Percentiles rank a stretch among this genome's conserved stretches.
Conservation (phyloP, 805 yeast species). For the Ogataea ganodermae region DNA sequence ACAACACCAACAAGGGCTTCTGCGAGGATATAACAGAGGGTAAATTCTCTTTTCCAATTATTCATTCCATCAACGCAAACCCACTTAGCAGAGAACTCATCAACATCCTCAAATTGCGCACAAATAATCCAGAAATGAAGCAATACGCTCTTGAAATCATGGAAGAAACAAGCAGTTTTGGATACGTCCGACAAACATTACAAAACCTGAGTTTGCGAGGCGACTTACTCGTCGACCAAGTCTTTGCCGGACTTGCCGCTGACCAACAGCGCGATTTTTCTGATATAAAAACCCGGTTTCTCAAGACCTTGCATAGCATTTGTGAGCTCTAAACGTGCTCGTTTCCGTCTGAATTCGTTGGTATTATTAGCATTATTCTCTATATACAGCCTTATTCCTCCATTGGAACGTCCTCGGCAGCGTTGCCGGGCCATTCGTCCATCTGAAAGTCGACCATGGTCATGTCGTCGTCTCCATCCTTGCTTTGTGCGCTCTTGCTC, state of each 20-base stretch:
- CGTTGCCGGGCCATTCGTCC: neutral
- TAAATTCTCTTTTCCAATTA: slow-evolving; percentile 81
- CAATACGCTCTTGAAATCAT: slow-evolving; percentile 51
- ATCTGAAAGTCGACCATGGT: slow-evolving; percentile 3
- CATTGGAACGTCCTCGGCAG: neutral
- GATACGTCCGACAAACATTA: slow-evolving; percentile 39
- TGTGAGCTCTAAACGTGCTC: neutral
- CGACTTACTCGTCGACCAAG: slow-evolving; percentile 21
- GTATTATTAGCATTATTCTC: slow-evolving; percentile 3
- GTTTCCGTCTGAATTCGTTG: neutral
- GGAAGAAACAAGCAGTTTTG: slow-evolving; percentile 42
- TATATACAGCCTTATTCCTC: neutral
- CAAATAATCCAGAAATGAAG: slow-evolving; percentile 52
- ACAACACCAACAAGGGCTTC: slow-evolving; percentile 67
- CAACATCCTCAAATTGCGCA: slow-evolving; percentile 53
- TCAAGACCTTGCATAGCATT: slow-evolving; percentile 12
- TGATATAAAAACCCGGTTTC: slow-evolving; percentile 6
- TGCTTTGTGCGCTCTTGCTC: neutral
- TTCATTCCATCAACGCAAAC: slow-evolving; percentile 56
- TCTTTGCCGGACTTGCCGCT: slow-evolving; percentile 16
- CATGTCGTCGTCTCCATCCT: slow-evolving; percentile 6
- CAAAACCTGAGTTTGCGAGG: slow-evolving; percentile 30
- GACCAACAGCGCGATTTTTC: slow-evolving; percentile 1
- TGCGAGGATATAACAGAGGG: slow-evolving; percentile 91
- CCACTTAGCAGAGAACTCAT: slow-evolving; percentile 42